These are phyloP conservation scores for Syzygium jambos DNA, from an alignment of 345 rosid genomes.

Conservation along the genomic window DNA sequence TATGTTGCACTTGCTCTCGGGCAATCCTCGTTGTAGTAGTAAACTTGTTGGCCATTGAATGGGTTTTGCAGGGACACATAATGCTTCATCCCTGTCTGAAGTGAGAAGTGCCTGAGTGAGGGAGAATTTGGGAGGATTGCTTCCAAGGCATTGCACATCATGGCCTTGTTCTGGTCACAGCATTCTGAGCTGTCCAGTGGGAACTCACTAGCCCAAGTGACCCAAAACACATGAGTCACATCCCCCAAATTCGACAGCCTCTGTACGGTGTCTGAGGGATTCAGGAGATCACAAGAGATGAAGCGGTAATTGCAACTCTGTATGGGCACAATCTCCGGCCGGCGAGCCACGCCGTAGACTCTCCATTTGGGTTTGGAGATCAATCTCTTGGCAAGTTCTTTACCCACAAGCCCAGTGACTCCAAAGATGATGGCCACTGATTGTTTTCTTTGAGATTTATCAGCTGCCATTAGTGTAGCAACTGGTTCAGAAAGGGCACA, in stretches of 20 bases:
- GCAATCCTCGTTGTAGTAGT: constrained; percentile 47
- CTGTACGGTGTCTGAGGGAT: constrained; percentile 39
- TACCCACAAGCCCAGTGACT: constrained; percentile 82
- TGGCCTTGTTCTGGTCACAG: constrained; percentile 53
- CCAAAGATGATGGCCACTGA: constrained; percentile 70
- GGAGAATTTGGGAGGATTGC: constrained; percentile 43
- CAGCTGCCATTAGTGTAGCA: background rate
- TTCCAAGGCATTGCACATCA: constrained; percentile 64
- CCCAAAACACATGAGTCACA: constrained; percentile 76
- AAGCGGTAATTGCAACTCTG: constrained; percentile 35
- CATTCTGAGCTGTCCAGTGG: constrained; percentile 54
- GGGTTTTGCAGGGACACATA: constrained; percentile 40
- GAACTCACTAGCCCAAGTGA: constrained; percentile 68
- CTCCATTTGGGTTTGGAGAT: constrained; percentile 51
- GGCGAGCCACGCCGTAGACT: constrained; percentile 75
- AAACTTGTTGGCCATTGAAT: background rate
- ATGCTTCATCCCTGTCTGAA: constrained; percentile 88
- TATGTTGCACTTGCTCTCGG: constrained; percentile 26
- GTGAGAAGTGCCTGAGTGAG: constrained; percentile 57
- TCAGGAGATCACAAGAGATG: constrained; percentile 69
- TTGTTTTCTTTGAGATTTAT: background rate
- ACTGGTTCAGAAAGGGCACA: background rate
- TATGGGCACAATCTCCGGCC: constrained; percentile 34
- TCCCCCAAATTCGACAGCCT: constrained; percentile 33
- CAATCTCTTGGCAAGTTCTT: constrained; percentile 50